Evolutionary conservation across 495 filamentous ascomycete genomes (phyloP), one percentile per base, ranked within the genome.

Genomic region (Talaromyces proteolyticus): DNA sequence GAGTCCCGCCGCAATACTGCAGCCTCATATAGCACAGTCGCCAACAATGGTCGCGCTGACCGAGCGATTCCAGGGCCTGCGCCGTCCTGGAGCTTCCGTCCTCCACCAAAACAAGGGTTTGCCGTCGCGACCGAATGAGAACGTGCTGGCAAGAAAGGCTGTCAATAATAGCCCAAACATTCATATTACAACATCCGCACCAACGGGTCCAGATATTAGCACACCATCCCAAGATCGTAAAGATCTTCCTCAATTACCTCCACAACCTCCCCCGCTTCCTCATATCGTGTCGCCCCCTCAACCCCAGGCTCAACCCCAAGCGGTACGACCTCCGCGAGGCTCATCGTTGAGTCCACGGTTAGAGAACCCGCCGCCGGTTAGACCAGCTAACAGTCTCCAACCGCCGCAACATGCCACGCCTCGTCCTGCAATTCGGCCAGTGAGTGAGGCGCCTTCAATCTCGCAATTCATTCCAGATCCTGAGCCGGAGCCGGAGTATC

Each of bases 391-490:
- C 37, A 19, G 22, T 40, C 23, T 48, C 50, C n/a, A 42, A 21
- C 16, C 25, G 17, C 49, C 39, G 11, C 8, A 4, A 1, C 37
- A 22, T 17, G 49, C 22, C 45, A 37, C 53, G 40, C 34, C 41
- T 42, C 12, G 39, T 49, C 40, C 45, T 34, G 34, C 49, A 16
- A 39, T 44, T 21, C 41, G 51, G 10, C 48, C 58, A 29, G 17
- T 39, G 19, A 44, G 45, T 38, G 53, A 55, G 16, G 60, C 59
- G 26, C 52, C 56, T 44, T 63, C 64, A 6, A 41, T 69, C 21
- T 69, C 70, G 51, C 63, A 64, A 44, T 70, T 66, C 57, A 69
- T 72, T 22, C 69, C 68, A 3, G 66, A 66, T 8, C 64, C 64
- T 3, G 68, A 71, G n/a, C 47, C 47, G 16, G 47, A 49, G 11